These are phyloP conservation scores for Backusella morwellensis DNA, from an alignment of 192 early-diverging fungal genomes.

Conservation along the genomic window DNA sequence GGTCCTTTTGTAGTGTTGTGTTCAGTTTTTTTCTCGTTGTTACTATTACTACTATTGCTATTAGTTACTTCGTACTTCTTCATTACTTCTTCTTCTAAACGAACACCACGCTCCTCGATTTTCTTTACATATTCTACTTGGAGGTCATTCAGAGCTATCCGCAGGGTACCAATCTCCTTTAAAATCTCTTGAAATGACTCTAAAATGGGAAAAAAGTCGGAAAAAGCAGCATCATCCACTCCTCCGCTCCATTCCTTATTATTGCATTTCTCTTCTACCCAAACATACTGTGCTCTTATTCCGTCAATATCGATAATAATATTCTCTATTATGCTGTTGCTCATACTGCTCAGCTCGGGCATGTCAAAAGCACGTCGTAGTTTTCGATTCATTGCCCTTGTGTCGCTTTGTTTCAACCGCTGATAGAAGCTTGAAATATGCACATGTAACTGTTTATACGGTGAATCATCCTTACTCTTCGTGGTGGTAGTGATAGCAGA, in stretches of 20 bases:
- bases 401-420: constrained; percentile 45
- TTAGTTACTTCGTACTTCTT: not conserved
- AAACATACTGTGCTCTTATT: constrained; percentile 43
- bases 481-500: not conserved
- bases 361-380: constrained; percentile 56
- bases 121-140: constrained; percentile 60
- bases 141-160: constrained; percentile 56
- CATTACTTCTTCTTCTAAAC: constrained; percentile 9
- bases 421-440: not conserved
- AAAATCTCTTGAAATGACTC: constrained; percentile 47
- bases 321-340: constrained; percentile 58
- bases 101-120: constrained; percentile 36
- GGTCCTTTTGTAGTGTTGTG: not conserved
- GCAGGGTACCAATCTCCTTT: constrained; percentile 48
- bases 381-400: constrained; percentile 50
- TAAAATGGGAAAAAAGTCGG: constrained; percentile 49
- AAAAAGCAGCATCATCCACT: not conserved
- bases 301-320: constrained; percentile 48
- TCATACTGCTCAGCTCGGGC: constrained; percentile 49
- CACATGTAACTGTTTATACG: not conserved
- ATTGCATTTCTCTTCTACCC: constrained; percentile 38
- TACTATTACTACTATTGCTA: not conserved
- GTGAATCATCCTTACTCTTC: not conserved
- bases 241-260: not conserved
- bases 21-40: not conserved